Conservation (phyloP, 169 alveolate genomes). For the Eimeria necatrix region DNA sequence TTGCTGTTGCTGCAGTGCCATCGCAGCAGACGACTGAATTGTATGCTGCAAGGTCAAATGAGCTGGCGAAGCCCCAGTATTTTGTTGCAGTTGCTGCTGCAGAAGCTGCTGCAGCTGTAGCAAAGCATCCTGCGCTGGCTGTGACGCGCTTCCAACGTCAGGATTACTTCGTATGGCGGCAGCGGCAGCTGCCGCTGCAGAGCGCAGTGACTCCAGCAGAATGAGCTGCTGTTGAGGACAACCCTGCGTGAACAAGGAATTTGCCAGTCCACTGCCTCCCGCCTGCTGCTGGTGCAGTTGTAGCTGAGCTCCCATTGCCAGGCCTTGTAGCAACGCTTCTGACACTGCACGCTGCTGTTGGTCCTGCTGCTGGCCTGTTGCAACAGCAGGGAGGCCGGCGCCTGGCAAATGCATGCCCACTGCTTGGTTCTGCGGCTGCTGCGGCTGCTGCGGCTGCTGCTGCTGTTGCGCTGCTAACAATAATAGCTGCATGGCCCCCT, state of each 20-base stretch:
- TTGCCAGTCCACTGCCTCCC: not conserved
- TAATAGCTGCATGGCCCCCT: conserved; percentile 68
- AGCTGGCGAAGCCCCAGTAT: conserved; percentile 56
- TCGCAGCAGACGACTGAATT: conserved; percentile 1
- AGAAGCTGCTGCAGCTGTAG: conserved; percentile 63
- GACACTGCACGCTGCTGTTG: conserved; percentile 70
- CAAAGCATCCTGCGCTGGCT: not conserved
- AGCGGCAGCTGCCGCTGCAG: conserved; percentile 70
- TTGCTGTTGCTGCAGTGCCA: conserved; percentile 9
- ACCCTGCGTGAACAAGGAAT: conserved; percentile 20
- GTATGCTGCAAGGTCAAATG: conserved; percentile 57
- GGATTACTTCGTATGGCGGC: conserved; percentile 51
- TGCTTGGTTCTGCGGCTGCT: not conserved
- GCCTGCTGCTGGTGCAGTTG: conserved; percentile 62
- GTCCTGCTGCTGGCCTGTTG: conserved; percentile 18
- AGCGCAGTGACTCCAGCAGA: conserved; percentile 62
- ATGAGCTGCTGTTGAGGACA: conserved; percentile 59
- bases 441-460: conserved; percentile 45
- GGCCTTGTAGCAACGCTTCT: conserved; percentile 66
- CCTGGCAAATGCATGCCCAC: not conserved
- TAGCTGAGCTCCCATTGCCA: conserved; percentile 75
- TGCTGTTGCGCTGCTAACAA: conserved; percentile 30
- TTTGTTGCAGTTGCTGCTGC: conserved; percentile 67
- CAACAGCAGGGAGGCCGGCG: conserved; percentile 4
- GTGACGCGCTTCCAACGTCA: conserved; percentile 6